Evolutionary conservation across 2,329 filamentous ascomycete genomes (phyloP).

Genomic region (Penicillium sp.): DNA sequence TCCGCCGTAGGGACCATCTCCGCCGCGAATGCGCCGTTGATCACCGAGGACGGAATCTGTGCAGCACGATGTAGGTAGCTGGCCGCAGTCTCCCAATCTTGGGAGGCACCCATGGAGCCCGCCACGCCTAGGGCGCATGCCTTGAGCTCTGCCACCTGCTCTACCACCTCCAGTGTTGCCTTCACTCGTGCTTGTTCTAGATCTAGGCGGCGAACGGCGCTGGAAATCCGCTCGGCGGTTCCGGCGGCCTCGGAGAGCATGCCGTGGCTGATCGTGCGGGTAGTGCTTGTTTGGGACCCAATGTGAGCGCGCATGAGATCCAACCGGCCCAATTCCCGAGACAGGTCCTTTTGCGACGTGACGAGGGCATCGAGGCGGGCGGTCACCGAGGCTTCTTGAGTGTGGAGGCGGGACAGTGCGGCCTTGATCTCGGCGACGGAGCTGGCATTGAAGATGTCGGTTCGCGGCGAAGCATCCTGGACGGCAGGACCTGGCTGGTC

Average conservation of each 20-base stretch:
- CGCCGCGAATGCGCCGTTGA: slow-evolving; percentile 81
- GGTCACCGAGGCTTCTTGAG: slow-evolving; percentile 71
- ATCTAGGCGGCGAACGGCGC: slow-evolving; percentile 82
- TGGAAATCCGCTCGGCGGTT: slow-evolving; percentile 80
- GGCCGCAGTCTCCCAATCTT: slow-evolving; percentile 97
- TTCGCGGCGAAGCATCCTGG: slow-evolving; percentile 12
- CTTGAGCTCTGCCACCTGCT: slow-evolving; percentile 95
- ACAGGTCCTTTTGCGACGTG: slow-evolving; percentile 79
- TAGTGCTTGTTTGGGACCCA: slow-evolving; percentile 79
- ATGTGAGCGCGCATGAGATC: slow-evolving; percentile 86
- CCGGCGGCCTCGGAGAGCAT: slow-evolving; percentile 85
- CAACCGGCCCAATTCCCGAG: slow-evolving; percentile 79
- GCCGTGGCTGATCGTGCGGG: slow-evolving; percentile 78
- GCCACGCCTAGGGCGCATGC: slow-evolving; percentile 92
- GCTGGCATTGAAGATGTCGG: slow-evolving; percentile 64
- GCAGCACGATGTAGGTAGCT: slow-evolving; percentile 81
- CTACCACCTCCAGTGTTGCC: slow-evolving; percentile 84
- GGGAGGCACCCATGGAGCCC: slow-evolving; percentile 93
- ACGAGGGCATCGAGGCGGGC: slow-evolving; percentile 72
- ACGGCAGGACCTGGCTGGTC: slow-evolving; percentile 5
- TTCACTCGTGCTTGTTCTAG: slow-evolving; percentile 88
- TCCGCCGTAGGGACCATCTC: slow-evolving; percentile 93
- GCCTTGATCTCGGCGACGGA: slow-evolving; percentile 76
- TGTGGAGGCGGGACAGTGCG: slow-evolving; percentile 70
- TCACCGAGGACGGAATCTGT: slow-evolving; percentile 74